Evolutionary conservation across 306 rosid species (phyloP), one percentile per base, ranked within the genome.

Genomic region (Cucurbita pepo): DNA sequence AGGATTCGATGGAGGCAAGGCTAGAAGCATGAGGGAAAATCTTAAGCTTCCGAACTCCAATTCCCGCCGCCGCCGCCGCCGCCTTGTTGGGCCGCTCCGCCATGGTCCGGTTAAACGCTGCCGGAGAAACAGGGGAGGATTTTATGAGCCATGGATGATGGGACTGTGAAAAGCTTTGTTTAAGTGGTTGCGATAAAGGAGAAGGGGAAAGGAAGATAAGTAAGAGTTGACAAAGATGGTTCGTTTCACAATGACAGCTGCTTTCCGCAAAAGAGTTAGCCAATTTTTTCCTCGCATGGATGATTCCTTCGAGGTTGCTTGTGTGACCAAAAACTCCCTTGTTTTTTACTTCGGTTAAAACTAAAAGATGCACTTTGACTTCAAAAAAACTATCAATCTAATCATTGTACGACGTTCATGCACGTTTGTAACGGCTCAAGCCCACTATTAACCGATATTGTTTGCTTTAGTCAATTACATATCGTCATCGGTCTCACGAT

Each of bases 1-100:
- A 79, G 73, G 83, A 82, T 77, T 82, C 83, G 1, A 67, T 13
- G 10, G 73, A 67, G 41, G 73, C 73, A 3, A 67, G 73, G 13
- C 73, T 67, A 13, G 73, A 67, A 47, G 73, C 73, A 67, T 47
- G 73, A 4, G 73, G 73, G 0, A 67, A 67, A 25, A 67, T 67
- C 56, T 8, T 67, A 0, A 13, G 21, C 73, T 67, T 67, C n/a
- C 73, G 53, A 47, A 67, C 73, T 67, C 73, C 73, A 5, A 67
- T 67, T 22, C 41, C 73, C 7, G 21, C 43, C 72, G 38, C 40
- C 40, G 13, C 47, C 13, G 13, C 54, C 54, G 37, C 9, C 50
- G 38, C 8, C n/a, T 38, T 62, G 7, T 34, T 14, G 8, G 34
- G 34, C 34, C 56, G 72, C 52, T 67, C 72, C 21, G 72, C 72